Conservation (phyloP, 202 grass and related monocot genomes). For the Zoysia matrella region DNA sequence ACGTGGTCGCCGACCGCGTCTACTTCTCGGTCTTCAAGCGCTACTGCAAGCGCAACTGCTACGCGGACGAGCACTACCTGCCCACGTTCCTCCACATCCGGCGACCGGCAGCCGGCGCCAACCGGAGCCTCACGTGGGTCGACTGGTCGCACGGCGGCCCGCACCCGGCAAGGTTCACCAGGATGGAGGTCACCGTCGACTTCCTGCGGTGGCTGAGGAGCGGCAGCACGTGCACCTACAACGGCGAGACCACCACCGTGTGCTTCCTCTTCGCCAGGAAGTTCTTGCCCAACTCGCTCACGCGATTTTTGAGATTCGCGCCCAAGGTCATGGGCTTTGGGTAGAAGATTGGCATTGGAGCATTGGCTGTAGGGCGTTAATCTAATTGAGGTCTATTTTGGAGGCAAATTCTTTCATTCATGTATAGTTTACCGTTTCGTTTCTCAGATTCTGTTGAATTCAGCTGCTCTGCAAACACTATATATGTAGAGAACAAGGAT, state of each 20-base stretch:
- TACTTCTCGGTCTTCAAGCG: constrained; percentile 64
- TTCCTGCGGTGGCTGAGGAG: constrained; percentile 64
- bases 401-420: neutral
- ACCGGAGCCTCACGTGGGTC: constrained; percentile 74
- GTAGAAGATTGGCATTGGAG: constrained; percentile 1
- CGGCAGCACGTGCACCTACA: constrained; percentile 55
- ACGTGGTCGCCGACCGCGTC: constrained; percentile 48
- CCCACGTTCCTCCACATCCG: constrained; percentile 59
- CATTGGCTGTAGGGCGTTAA: neutral
- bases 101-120: constrained; percentile 5
- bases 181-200: constrained; percentile 63
- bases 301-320: constrained; percentile 70
- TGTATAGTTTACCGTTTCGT: neutral
- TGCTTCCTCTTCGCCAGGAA: constrained; percentile 85
- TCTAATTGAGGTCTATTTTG: neutral
- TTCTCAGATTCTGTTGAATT: neutral
- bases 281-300: constrained; percentile 72
- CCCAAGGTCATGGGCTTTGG: constrained; percentile 80
- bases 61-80: constrained; percentile 79
- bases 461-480: neutral
- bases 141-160: constrained; percentile 71
- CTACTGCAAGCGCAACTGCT: constrained; percentile 59
- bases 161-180: constrained; percentile 61
- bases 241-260: constrained; percentile 48
- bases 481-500: neutral